Percentiles rank a stretch among this genome's conserved stretches.
Conservation (phyloP, 176 grass and related monocot species). For the Stipa capillata region DNA sequence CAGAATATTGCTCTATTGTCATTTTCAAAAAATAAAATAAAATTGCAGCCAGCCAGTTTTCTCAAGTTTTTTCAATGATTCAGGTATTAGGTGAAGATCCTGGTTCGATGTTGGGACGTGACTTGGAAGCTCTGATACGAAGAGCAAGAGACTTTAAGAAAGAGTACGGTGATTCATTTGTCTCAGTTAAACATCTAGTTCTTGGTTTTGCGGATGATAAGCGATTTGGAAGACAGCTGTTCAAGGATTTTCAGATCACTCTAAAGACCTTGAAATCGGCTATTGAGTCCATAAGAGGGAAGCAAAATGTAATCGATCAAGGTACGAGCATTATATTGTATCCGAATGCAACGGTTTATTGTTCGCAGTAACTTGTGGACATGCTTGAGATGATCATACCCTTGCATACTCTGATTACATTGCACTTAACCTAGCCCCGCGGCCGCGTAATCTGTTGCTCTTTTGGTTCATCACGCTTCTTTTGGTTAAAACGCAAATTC, state of each 20-base stretch:
- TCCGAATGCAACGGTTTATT: not conserved
- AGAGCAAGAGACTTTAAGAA: conserved; percentile 77
- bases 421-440: not conserved
- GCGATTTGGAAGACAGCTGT: conserved; percentile 73
- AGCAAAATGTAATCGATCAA: conserved; percentile 87
- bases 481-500: not conserved
- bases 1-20: not conserved
- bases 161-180: conserved; percentile 76
- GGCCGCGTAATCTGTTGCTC: too few relatives aligned
- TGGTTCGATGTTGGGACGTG: conserved; percentile 80
- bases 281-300: conserved; percentile 68
- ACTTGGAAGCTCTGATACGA: conserved; percentile 80
- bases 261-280: conserved; percentile 51
- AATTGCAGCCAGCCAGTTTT: too few relatives aligned
- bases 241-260: conserved; percentile 84
- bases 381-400: not conserved
- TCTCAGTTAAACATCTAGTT: conserved; percentile 86
- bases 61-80: not conserved
- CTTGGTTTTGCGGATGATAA: conserved; percentile 72
- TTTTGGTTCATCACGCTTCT: not conserved
- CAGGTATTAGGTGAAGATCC: conserved; percentile 78
- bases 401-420: not conserved
- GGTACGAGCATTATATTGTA: conserved; percentile 14
- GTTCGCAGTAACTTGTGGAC: not conserved
- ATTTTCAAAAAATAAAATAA: too few relatives aligned